Evolutionary conservation across 169 alveolate species (phyloP), one percentile per base, ranked within the genome.

Genomic region (Neospora caninum): DNA sequence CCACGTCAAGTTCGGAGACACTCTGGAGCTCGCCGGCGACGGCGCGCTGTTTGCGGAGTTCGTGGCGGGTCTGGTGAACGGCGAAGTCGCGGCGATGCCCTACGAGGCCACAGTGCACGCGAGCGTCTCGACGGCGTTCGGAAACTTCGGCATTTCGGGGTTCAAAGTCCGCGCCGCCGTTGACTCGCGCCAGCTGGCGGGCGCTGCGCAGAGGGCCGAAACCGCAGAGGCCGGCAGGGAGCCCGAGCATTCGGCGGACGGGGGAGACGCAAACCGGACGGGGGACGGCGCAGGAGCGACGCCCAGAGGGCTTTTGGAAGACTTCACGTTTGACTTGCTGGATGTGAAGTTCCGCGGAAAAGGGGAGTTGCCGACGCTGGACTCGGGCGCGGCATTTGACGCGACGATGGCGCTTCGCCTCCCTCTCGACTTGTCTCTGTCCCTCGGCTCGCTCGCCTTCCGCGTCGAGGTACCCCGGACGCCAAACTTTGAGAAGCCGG

Each of bases 401-500:
- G 91, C 91, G 9, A 49, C 29, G 41, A 80, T 91, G 41, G 53
- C 80, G 4, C 80, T 91, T 16, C 80, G 49, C 41, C 36, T 91
- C 16, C 94, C 94, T 13, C 39, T 91, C 41, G 94, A 91, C 64
- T n/a, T 91, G 43, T n/a, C 64, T 54, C 58, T 91, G 22, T 53
- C 84, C 22, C 94, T 91, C 7, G 88, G 89, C 18, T 29, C 91
- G 39, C 84, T 91, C 42, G 45, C 91, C 88, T 80, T 91, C 80
- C 42, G 29, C 20, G 69, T 91, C 39, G 89, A 82, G 34, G 39
- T 82, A 4, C 89, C 89, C 16, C 10, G 0, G 34, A 29, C 53
- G 34, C 69, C 64, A 6, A 0, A 82, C 31, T 38, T 36, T 29
- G 9, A 43, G 41, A 39, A 39, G 41, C 53, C 89, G 0, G 34